A percentile compares a stretch with the other conserved stretches of the same genome.
phyloP scores from a whole-genome alignment of 176 grass and related monocot species.

The bread wheat (Triticum aestivum) region IWGSC_CS_RefSeq_v2.1 NC_057807.1:102749456-102749955 shows the following conservation, averaged over 20 bases:
- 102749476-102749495: background rate
- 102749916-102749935: slow-evolving; percentile 81
- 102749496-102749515: background rate
- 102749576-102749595: background rate
- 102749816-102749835: slow-evolving; percentile 47
- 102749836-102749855: slow-evolving; percentile 64
- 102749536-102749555: background rate
- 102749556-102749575: background rate
- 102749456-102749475: background rate
- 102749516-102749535: background rate
- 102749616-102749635: background rate
- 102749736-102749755: background rate
- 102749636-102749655: background rate
- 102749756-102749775: slow-evolving; percentile 6
- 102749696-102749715: background rate
- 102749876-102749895: slow-evolving; percentile 83
- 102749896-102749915: slow-evolving; percentile 89
- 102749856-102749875: slow-evolving; percentile 91
- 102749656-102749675: background rate
- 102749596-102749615: background rate
- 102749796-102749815: slow-evolving; percentile 64
- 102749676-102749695: background rate
- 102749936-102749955: background rate
- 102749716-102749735: background rate
- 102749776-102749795: slow-evolving; percentile 45